These are phyloP conservation scores for Xylariaceae sp. DNA, from an alignment of 2,329 filamentous ascomycete genomes.

Conservation along the genomic window DNA sequence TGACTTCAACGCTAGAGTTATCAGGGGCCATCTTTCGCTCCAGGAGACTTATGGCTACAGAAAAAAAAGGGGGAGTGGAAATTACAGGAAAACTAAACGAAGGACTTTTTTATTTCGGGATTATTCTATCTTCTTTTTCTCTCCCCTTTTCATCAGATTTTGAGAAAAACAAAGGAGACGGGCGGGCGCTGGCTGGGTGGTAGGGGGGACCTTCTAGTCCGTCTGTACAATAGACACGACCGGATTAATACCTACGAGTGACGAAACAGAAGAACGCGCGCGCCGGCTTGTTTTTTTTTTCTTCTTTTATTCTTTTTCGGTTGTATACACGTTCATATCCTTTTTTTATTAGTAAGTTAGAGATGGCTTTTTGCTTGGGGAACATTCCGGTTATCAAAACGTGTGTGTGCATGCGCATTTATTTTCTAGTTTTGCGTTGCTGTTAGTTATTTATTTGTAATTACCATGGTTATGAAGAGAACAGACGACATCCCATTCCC, in stretches of 20 bases:
- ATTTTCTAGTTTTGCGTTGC: not conserved
- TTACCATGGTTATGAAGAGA: not conserved
- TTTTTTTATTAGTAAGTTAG: not conserved
- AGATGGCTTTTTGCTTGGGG: not conserved
- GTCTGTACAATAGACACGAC: not conserved
- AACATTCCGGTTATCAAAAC: not conserved
- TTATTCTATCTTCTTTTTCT: not conserved
- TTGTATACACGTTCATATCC: not conserved
- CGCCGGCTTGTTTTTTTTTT: not conserved
- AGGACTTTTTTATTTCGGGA: too few species aligned
- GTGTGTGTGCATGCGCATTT: not conserved
- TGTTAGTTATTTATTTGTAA: not conserved
- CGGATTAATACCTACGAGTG: not conserved
- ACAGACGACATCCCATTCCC: not conserved
- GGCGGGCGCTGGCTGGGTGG: not conserved
- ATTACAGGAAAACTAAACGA: too few species aligned
- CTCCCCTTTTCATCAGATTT: not conserved
- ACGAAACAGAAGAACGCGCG: not conserved
- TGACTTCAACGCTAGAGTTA: too few species aligned
- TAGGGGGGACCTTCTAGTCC: not conserved
- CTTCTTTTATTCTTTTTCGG: slow-evolving; percentile 7
- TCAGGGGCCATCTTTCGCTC: too few species aligned
- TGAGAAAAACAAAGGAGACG: not conserved
- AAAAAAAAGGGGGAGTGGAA: too few species aligned
- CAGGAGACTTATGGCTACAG: too few species aligned